Conservation (phyloP, 305 asterid genomes). For the Fraxinus floribunda region DNA sequence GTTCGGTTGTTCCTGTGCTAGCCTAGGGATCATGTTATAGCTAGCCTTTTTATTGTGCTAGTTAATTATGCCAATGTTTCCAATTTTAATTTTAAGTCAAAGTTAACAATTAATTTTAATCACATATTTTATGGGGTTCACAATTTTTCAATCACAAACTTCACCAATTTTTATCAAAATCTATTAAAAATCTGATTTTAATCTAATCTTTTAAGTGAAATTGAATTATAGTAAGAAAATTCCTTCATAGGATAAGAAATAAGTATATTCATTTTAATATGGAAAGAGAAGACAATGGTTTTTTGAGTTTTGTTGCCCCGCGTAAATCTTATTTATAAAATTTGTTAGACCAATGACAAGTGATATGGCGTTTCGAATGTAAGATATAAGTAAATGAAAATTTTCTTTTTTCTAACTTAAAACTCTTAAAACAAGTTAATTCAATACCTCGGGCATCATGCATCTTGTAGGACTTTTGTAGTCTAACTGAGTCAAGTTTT, state of each 20-base stretch:
- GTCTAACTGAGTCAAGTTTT: neutral
- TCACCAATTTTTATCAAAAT: too few relatives aligned
- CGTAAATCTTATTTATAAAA: neutral
- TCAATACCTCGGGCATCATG: neutral
- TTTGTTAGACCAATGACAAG: neutral
- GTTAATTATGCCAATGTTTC: neutral
- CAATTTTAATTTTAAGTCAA: too few relatives aligned
- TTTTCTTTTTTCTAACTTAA: neutral
- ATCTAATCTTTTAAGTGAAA: neutral
- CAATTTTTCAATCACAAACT: too few relatives aligned
- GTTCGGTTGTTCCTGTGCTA: conserved; percentile 15
- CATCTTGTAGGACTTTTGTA: neutral
- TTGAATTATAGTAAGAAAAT: neutral
- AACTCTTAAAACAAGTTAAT: neutral
- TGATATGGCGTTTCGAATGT: neutral
- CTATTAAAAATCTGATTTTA: too few relatives aligned
- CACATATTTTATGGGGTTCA: too few relatives aligned
- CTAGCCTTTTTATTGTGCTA: neutral
- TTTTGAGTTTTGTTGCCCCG: neutral
- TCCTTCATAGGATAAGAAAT: neutral
- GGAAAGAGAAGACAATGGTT: neutral
- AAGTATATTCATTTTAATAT: neutral
- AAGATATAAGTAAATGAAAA: neutral
- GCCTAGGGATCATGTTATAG: conserved; percentile 2
- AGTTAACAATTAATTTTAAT: too few relatives aligned